Evolutionary conservation across 768 basidiomycete species (phyloP).

Genomic region (Tulasnella sp.): DNA sequence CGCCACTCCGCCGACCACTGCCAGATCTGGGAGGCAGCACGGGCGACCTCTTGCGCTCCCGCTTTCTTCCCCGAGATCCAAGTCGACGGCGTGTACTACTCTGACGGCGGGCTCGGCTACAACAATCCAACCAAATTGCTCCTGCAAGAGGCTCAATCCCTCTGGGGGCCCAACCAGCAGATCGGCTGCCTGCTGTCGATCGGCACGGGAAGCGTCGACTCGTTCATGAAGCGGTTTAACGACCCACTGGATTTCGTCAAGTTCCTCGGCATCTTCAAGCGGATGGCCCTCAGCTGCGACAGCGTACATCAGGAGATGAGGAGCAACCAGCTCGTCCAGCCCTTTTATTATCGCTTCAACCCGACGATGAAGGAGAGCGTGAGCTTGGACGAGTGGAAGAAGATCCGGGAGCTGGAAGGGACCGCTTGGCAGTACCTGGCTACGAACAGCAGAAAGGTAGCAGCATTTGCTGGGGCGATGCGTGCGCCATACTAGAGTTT

Average conservation of each 20-base stretch:
- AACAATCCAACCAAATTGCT: neutral
- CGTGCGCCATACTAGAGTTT: too few relatives aligned
- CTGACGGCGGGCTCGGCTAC: constrained; percentile 4
- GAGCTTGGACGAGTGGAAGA: constrained; percentile 16
- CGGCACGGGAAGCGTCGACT: constrained; percentile 2
- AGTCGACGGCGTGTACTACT: neutral
- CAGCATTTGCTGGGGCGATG: too few relatives aligned
- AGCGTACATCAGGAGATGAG: neutral
- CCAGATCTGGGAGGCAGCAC: constrained; percentile 15
- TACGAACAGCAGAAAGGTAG: too few relatives aligned
- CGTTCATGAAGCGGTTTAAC: neutral
- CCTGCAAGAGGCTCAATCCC: neutral
- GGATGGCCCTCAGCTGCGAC: neutral
- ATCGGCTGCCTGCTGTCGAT: constrained; percentile 4
- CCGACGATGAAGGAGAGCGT: neutral
- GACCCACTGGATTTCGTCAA: neutral
- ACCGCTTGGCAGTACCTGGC: neutral
- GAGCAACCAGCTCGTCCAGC: neutral
- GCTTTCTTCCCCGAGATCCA: constrained; percentile 19
- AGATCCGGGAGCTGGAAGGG: neutral
- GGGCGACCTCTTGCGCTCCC: constrained; percentile 17
- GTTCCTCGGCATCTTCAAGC: neutral
- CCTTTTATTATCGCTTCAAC: constrained; percentile 14
- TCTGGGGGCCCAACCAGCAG: neutral
- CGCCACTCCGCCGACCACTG: constrained; percentile 8